A percentile compares a stretch with the other conserved stretches of the same genome.
These are phyloP conservation scores for Arthrinium phaeospermum DNA, from an alignment of 2,329 filamentous ascomycete genomes.

Conservation along the genomic window DNA sequence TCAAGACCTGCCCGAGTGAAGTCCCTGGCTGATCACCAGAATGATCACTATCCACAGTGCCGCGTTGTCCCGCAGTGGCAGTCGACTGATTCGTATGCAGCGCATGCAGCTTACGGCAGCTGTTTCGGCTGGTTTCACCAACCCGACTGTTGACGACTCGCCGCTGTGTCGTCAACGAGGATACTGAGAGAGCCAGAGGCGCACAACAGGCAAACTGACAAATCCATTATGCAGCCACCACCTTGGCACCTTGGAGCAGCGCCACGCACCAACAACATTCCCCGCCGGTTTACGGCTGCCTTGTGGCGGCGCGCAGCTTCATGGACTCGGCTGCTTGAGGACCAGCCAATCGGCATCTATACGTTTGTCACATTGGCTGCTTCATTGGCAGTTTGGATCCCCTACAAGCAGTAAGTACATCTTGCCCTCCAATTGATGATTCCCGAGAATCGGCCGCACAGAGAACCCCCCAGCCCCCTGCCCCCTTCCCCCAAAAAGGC, in stretches of 20 bases:
- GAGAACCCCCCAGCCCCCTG: too few species aligned
- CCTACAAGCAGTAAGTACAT: too few species aligned
- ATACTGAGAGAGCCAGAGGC: neutral
- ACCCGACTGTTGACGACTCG: neutral
- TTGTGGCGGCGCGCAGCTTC: neutral
- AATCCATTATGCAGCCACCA: neutral
- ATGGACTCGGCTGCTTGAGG: neutral
- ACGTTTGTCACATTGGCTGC: neutral
- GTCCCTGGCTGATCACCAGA: neutral
- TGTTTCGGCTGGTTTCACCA: constrained; percentile 11
- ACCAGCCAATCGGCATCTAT: neutral
- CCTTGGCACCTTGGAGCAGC: neutral
- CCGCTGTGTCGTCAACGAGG: neutral
- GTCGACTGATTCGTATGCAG: constrained; percentile 1
- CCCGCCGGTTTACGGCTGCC: constrained; percentile 6
- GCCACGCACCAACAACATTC: neutral
- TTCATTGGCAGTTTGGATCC: neutral
- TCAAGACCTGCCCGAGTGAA: too few species aligned
- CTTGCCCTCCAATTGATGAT: neutral
- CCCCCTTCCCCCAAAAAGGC: too few species aligned
- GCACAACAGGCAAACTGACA: neutral
- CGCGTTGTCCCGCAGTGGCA: neutral
- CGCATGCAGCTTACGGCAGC: constrained; percentile 1
- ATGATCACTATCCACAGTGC: neutral
- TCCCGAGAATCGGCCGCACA: neutral